Evolutionary conservation across 345 rosid species (phyloP), one percentile per base, ranked within the genome.

Genomic region (Capsella bursapastoris): DNA sequence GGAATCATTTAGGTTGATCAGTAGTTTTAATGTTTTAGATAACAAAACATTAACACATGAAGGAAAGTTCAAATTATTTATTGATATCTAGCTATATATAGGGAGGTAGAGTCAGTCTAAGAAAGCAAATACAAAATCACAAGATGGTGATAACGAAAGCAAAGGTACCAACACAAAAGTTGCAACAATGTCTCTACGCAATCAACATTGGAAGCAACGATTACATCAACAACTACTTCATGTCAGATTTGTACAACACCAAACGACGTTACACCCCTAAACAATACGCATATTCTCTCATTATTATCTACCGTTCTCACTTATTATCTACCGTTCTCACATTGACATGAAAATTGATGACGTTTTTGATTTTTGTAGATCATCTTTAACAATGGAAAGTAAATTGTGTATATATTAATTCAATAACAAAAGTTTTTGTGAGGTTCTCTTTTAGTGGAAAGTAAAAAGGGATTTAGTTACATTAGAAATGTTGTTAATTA

Each of bases 191-290:
- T 77, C 72, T 84, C 14, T 83, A 84, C 61, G 25, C 70, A 12
- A 78, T 84, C 15, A 79, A 71, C 40, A 84, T 83, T 2, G 86
- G 90, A 45, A 79, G 59, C 70, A 83, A 82, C 7, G 90, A 86
- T 60, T 84, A 84, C 57, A 27, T 84, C 29, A 83, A 81, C 81
- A 81, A 86, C 62, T 86, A 84, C 57, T 86, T 86, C 76, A 29
- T 73, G 81, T 68, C 88, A 11, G 6, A 61, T 12, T n/a, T 16
- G 0, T 83, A 83, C 60, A 9, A 64, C 8, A 35, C 73, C 7
- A 68, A 75, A 8, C 32, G 2, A 7, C 55, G 15, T 9, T 81
- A 50, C 34, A 78, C 40, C 0, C 75, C 71, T n/a, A 61, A 29
- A 0, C 58, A 55, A 18, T 83, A 22, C 35, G 84, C 86, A 31